These are phyloP conservation scores for Ascoidea tarda DNA, from an alignment of 805 yeast genomes.

Conservation along the genomic window DNA sequence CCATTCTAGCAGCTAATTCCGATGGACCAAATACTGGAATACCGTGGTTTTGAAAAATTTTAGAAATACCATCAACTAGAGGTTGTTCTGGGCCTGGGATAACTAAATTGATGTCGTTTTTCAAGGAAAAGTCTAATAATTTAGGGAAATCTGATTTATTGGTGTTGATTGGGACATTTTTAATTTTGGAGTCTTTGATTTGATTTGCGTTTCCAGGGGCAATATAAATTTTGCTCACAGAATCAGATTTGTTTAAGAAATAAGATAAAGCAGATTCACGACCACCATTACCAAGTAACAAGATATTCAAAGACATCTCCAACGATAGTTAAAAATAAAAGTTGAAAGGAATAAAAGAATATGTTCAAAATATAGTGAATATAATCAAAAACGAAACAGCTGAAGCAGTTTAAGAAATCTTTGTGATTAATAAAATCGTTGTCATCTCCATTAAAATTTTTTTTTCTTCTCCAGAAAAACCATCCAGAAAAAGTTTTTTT, in stretches of 20 bases:
- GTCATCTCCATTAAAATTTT: too few relatives aligned
- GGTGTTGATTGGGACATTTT: constrained; percentile 54
- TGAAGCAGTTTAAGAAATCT: too few relatives aligned
- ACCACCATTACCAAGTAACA: constrained; percentile 95
- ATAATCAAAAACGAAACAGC: too few relatives aligned
- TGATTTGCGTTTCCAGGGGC: constrained; percentile 96
- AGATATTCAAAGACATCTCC: constrained; percentile 33
- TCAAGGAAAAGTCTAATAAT: constrained; percentile 62
- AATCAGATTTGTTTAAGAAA: constrained; percentile 70
- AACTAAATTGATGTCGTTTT: constrained; percentile 54
- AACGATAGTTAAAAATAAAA: too few relatives aligned
- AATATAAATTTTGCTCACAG: constrained; percentile 62
- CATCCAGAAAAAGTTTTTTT: too few relatives aligned
- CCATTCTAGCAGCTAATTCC: constrained; percentile 81
- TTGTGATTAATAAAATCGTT: too few relatives aligned
- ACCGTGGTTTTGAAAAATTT: constrained; percentile 29
- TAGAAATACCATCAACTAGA: constrained; percentile 81
- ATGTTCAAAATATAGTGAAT: too few relatives aligned
- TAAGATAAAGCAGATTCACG: constrained; percentile 96
- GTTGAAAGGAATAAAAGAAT: too few relatives aligned
- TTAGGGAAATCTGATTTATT: constrained; percentile 51
- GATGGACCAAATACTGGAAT: constrained; percentile 97
- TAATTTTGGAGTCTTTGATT: constrained; percentile 26
- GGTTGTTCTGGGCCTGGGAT: constrained; percentile 99
- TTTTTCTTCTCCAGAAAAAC: too few relatives aligned